phyloP scores from a whole-genome alignment of 768 basidiomycete genomes.

The Tricholomella constricta region DNA sequence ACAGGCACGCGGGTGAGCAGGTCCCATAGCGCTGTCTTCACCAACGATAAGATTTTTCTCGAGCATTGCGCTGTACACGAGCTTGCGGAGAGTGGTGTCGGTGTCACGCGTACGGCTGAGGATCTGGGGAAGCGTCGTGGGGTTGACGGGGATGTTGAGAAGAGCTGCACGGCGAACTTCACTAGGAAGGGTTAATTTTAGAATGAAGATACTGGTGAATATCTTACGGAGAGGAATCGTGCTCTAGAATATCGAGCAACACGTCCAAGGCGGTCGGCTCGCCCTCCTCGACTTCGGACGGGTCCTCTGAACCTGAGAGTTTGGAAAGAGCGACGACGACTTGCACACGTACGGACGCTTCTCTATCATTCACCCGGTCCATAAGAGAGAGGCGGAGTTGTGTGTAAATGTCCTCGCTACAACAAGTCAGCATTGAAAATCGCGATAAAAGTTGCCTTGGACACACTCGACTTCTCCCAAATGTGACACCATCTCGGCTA shows the following conservation, averaged over 20 bases:
- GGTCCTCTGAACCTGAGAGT: slow-evolving; percentile 71
- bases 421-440: slow-evolving; percentile 1
- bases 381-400: slow-evolving; percentile 63
- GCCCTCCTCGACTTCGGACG: slow-evolving; percentile 50
- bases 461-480: slow-evolving; percentile 87
- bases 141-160: slow-evolving; percentile 64
- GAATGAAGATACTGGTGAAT: not conserved
- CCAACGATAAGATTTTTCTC: slow-evolving; percentile 36
- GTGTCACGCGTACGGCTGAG: slow-evolving; percentile 79
- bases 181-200: slow-evolving; percentile 35
- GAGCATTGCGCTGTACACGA: slow-evolving; percentile 67
- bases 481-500: slow-evolving; percentile 77
- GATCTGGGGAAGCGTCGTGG: slow-evolving; percentile 60
- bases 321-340: slow-evolving; percentile 80
- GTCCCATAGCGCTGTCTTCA: slow-evolving; percentile 39
- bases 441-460: not conserved
- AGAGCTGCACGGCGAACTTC: slow-evolving; percentile 87
- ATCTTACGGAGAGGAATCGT: slow-evolving; percentile 77
- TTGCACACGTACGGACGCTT: slow-evolving; percentile 72
- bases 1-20: slow-evolving; percentile 65
- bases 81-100: slow-evolving; percentile 72
- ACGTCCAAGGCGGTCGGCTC: slow-evolving; percentile 56
- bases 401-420: slow-evolving; percentile 76
- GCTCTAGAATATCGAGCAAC: slow-evolving; percentile 65
- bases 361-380: slow-evolving; percentile 79